Conservation (phyloP, 306 rosid genomes). For the Quercus mongolica region DNA sequence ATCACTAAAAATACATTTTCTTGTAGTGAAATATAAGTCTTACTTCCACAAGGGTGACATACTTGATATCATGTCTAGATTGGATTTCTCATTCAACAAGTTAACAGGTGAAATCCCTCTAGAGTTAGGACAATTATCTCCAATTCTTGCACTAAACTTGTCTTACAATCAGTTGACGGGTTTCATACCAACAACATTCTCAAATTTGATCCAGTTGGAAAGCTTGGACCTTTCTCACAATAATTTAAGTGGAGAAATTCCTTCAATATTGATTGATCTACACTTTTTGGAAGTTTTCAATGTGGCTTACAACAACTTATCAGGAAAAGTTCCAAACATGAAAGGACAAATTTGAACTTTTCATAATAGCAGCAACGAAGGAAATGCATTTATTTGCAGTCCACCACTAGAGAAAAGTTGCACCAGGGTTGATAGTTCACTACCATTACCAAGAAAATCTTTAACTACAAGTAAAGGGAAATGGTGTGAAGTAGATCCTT, state of each 20-base stretch:
- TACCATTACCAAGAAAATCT: too few species aligned
- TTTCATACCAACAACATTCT: constrained; percentile 1
- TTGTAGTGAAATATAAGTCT: constrained; percentile 3
- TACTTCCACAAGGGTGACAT: constrained; percentile 5
- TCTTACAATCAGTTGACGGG: constrained; percentile 9
- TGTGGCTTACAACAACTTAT: constrained; percentile 23
- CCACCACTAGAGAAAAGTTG: neutral
- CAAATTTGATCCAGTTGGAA: neutral
- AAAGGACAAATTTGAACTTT: constrained; percentile 2
- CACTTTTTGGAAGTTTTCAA: constrained; percentile 4
- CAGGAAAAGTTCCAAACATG: neutral
- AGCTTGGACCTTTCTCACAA: constrained; percentile 27
- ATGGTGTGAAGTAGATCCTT: too few species aligned
- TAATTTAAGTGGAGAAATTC: constrained; percentile 20
- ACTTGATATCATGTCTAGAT: constrained; percentile 10
- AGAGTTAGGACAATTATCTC: neutral
- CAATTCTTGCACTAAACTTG: constrained; percentile 9
- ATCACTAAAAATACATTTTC: too few species aligned
- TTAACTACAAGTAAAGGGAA: too few species aligned
- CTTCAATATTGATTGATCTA: neutral
- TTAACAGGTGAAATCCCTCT: constrained; percentile 14
- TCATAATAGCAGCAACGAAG: neutral
- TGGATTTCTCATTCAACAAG: constrained; percentile 19
- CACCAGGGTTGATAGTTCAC: neutral
- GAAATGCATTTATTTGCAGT: constrained; percentile 12